Percentiles rank a stretch among this genome's conserved stretches.
Conservation (phyloP, 2,329 filamentous ascomycete genomes). For the Diaporthe ilicicola region DNA sequence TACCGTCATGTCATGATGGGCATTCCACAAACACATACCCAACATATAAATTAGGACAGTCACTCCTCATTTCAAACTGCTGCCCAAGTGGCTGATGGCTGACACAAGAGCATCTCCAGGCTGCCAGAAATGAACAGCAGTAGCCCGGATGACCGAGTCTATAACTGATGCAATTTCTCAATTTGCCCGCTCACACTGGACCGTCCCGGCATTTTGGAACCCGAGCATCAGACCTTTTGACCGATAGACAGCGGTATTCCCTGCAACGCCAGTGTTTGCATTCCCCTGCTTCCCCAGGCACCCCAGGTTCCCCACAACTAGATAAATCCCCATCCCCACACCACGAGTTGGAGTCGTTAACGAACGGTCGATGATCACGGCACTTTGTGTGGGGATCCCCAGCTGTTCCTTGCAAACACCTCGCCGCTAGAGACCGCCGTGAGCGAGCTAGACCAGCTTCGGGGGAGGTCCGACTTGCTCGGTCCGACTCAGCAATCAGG, state of each 20-base stretch:
- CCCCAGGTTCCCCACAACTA: constrained; percentile 11
- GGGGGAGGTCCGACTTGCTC: constrained; percentile 7
- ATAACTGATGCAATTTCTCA: neutral
- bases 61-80: no score
- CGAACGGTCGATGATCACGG: neutral
- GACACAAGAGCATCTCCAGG: no score
- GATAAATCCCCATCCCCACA: neutral
- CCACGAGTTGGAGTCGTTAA: neutral
- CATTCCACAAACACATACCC: neutral
- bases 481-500: constrained; percentile 9
- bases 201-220: neutral
- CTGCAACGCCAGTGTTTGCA: neutral
- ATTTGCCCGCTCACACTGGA: neutral
- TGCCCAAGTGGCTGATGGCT: no score
- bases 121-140: neutral
- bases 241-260: neutral
- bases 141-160: neutral
- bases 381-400: constrained; percentile 9
- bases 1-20: neutral
- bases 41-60: no score
- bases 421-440: neutral
- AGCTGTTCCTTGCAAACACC: neutral
- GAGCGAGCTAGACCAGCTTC: neutral
- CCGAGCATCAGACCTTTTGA: neutral
- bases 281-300: neutral